Percentiles rank a stretch among this genome's conserved stretches.
Conservation (phyloP, 495 filamentous ascomycete genomes). For the Penicillium pancosmium region DNA sequence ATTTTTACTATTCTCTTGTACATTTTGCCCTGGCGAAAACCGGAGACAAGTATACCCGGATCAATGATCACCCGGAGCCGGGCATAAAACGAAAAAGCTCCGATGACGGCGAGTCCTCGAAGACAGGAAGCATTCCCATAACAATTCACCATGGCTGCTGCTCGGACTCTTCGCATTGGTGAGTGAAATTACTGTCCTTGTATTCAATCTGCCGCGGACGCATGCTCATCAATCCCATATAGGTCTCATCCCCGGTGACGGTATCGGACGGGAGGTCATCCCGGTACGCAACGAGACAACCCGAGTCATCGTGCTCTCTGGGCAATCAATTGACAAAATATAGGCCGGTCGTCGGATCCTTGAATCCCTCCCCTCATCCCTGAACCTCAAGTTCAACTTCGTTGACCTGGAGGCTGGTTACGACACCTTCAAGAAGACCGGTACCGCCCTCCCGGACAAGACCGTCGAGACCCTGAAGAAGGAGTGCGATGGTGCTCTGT, state of each 20-base stretch:
- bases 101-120: slow-evolving; percentile 37
- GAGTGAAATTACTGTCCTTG: slow-evolving; percentile 12
- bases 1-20: no score
- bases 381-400: slow-evolving; percentile 91
- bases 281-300: slow-evolving; percentile 53
- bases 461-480: slow-evolving; percentile 82
- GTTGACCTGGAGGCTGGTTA: slow-evolving; percentile 89
- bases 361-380: slow-evolving; percentile 80
- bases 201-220: not conserved
- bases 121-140: slow-evolving; percentile 25
- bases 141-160: slow-evolving; percentile 50
- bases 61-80: slow-evolving; percentile 26
- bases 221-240: slow-evolving; percentile 11
- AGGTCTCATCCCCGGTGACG: slow-evolving; percentile 98
- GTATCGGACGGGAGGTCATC: slow-evolving; percentile 98
- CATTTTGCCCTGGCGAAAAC: slow-evolving; percentile 9
- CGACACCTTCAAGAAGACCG: slow-evolving; percentile 87
- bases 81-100: slow-evolving; percentile 33
- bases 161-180: slow-evolving; percentile 61
- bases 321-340: slow-evolving; percentile 18
- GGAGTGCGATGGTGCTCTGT: slow-evolving; percentile 94
- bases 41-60: slow-evolving; percentile 25
- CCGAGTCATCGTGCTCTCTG: slow-evolving; percentile 12
- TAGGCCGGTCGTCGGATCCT: slow-evolving; percentile 84
- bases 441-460: slow-evolving; percentile 82